Evolutionary conservation across 2,329 filamentous ascomycete species (phyloP), one percentile per base, ranked within the genome.

Genomic region (Diaporthe nobilis): DNA sequence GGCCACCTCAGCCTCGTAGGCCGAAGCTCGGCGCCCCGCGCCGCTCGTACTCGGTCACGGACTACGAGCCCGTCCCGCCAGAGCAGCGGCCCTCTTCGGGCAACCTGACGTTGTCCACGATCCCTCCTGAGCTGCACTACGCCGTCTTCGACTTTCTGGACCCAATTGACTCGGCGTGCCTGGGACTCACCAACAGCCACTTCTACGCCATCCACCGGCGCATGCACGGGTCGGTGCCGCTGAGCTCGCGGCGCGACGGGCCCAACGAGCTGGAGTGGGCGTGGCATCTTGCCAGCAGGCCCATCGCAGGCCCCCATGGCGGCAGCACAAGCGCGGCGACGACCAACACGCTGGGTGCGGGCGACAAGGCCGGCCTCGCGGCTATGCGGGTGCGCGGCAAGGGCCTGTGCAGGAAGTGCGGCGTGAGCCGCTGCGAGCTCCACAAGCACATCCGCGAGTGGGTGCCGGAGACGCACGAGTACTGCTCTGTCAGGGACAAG

Each of bases 251-350:
- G 20, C 90, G 91, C 61, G 81, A 86, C 9, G 91, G 91, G 0
- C 91, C 91, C 73, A 92, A 92, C 82, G 88, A 90, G 78, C 86
- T 91, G 80, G 91, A 93, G 80, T 91, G 89, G 87, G 90, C 90
- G 60, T 93, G 91, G 90, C 88, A 90, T 77, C 84, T 89, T 70
- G 89, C 90, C 4, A 87, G 87, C 65, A 1, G 87, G 63, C 81
- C 82, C 67, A 63, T 80, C 75, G 74, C 81, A 72, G 77, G 71
- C 44, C 31, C 75, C 68, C 53, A 75, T 49, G 70, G 68, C 55
- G 49, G 63, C 31, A 53, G 65, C 67, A n/a, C 74, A 49, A 60
- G 71, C 51, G 47, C 63, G 55, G 65, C 73, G 25, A 67, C 65
- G 25, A 71, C 71, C 47, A 74, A 65, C 42, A 71, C 67, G 31